These are phyloP conservation scores for Eucalyptus regnans DNA, from an alignment of 345 rosid genomes.

Conservation along the genomic window DNA sequence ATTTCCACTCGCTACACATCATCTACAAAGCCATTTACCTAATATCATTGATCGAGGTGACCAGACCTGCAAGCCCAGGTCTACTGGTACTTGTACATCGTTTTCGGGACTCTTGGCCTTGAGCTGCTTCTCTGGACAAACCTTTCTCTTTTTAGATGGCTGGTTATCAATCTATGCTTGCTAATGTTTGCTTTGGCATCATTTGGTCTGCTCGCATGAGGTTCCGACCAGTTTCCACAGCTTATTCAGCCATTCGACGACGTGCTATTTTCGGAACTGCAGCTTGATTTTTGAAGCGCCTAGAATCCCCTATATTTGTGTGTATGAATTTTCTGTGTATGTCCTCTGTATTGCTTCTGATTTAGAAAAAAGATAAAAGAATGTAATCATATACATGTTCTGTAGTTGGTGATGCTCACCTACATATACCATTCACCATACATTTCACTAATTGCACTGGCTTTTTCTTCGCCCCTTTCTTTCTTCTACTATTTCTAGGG, in stretches of 20 bases:
- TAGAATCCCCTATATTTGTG: background rate
- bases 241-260: rapidly evolving
- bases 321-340: background rate
- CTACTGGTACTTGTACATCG: background rate
- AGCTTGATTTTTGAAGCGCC: rapidly evolving
- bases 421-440: background rate
- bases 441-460: background rate
- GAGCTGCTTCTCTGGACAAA: background rate
- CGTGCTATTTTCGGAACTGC: background rate
- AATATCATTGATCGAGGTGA: background rate
- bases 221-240: rapidly evolving
- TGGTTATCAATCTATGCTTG: background rate
- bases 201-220: rapidly evolving
- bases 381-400: rapidly evolving
- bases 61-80: rapidly evolving
- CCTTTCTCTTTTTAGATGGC: rapidly evolving
- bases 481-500: background rate
- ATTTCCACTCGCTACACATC: too few species aligned
- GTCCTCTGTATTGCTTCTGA: rapidly evolving
- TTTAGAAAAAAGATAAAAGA: rapidly evolving
- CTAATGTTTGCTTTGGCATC: background rate
- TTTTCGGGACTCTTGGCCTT: rapidly evolving
- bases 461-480: background rate
- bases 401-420: background rate
- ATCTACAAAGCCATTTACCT: rapidly evolving